Evolutionary conservation across 768 basidiomycete species (phyloP).

Genomic region (Mrakia gelida): DNA sequence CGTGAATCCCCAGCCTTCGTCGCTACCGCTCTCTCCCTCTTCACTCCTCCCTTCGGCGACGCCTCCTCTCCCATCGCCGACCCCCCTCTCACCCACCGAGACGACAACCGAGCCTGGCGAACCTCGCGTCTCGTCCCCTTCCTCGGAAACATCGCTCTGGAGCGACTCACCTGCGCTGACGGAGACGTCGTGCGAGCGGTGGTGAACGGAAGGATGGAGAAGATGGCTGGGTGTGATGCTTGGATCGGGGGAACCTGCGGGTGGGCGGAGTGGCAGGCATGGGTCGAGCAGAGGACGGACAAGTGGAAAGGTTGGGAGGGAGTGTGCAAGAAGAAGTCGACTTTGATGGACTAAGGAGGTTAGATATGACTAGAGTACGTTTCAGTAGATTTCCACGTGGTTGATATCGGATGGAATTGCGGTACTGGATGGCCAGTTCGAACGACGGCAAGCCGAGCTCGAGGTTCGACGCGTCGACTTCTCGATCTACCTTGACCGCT

Average conservation of each 20-base stretch:
- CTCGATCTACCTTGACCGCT: no score
- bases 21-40: slow-evolving; percentile 46
- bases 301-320: slow-evolving; percentile 25
- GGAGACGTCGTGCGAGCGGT: slow-evolving; percentile 43
- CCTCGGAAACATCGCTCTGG: slow-evolving; percentile 48
- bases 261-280: slow-evolving; percentile 2
- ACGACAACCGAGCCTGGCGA: slow-evolving; percentile 42
- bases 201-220: slow-evolving; percentile 46
- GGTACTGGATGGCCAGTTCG: no score
- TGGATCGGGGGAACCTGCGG: slow-evolving; percentile 42
- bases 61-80: slow-evolving; percentile 33
- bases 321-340: slow-evolving; percentile 17
- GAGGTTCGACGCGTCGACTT: no score
- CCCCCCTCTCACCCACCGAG: slow-evolving; percentile 40
- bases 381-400: no score
- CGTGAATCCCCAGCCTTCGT: slow-evolving; percentile 48
- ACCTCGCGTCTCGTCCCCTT: slow-evolving; percentile 47
- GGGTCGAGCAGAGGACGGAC: slow-evolving; percentile 19
- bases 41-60: slow-evolving; percentile 35
- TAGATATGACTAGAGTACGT: no score
- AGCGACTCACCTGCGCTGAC: slow-evolving; percentile 39
- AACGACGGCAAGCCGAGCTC: no score
- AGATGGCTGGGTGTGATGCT: slow-evolving; percentile 43
- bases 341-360: no score
- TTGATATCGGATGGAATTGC: no score